A percentile compares a stretch with the other conserved stretches of the same genome.
Evolutionary conservation across 176 grass and related monocot genomes (phyloP).

Genomic region (Echinochloa phyllopogon): DNA sequence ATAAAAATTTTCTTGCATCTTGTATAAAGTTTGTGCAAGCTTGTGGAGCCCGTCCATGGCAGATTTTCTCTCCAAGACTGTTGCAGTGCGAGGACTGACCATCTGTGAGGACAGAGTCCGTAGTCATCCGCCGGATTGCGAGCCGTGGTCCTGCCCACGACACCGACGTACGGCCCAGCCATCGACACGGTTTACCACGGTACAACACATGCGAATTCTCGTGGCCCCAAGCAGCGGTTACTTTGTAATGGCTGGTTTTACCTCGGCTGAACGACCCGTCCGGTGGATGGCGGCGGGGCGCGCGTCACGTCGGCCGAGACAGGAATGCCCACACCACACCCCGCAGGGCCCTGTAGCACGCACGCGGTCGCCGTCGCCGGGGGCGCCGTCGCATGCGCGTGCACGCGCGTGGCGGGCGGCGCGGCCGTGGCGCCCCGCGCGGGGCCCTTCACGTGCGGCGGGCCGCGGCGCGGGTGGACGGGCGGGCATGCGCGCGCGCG

Average conservation of each 20-base stretch:
- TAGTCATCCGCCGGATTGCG: background rate
- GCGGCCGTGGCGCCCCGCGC: background rate
- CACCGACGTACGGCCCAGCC: background rate
- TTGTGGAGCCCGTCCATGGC: background rate
- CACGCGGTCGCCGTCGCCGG: conserved; percentile 16
- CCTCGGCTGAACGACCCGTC: background rate
- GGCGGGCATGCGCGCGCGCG: background rate
- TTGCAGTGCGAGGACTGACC: background rate
- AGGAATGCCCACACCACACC: background rate
- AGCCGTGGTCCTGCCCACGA: conserved; percentile 7
- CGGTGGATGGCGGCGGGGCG: background rate
- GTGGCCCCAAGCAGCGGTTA: background rate
- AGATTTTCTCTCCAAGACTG: background rate
- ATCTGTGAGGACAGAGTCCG: conserved; percentile 20
- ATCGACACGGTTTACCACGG: background rate
- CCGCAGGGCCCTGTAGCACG: background rate
- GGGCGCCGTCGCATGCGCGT: background rate
- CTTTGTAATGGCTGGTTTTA: background rate
- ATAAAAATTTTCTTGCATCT: background rate
- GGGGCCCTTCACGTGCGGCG: conserved; percentile 36
- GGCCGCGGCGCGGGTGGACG: background rate
- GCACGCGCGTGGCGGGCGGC: conserved; percentile 12
- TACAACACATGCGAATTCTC: background rate
- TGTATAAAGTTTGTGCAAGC: background rate
- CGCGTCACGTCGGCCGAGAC: background rate